Percentiles rank a stretch among this genome's conserved stretches.
Evolutionary conservation across 2,329 filamentous ascomycete genomes (phyloP).

Genomic region (Colletotrichum theobromicola): DNA sequence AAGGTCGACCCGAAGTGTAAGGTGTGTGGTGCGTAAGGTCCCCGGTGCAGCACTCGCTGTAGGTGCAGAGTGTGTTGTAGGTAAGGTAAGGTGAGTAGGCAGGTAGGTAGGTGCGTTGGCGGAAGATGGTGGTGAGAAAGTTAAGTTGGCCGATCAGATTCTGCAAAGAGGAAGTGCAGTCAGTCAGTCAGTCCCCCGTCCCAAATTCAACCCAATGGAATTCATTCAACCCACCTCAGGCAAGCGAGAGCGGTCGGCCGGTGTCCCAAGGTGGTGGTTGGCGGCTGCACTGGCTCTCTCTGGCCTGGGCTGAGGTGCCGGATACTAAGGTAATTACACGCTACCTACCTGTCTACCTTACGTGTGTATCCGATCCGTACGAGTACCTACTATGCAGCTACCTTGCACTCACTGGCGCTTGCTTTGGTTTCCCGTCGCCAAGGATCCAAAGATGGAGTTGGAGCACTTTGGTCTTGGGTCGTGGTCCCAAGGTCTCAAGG

Average conservation of each 20-base stretch:
- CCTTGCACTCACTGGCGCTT: neutral
- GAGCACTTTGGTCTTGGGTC: neutral
- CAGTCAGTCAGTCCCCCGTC: neutral
- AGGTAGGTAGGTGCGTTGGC: neutral
- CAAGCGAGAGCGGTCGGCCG: neutral
- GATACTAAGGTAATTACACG: too few species aligned
- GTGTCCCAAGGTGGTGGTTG: conserved; percentile 13
- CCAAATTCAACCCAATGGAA: conserved; percentile 1
- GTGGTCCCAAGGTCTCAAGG: neutral
- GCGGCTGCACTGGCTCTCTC: neutral
- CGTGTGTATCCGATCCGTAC: too few species aligned
- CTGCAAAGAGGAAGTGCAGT: conserved; percentile 11
- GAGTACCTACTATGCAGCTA: too few species aligned
- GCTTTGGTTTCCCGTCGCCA: conserved; percentile 5
- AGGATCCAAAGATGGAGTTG: conserved; percentile 19
- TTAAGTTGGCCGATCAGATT: conserved; percentile 11
- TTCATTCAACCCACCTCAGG: neutral
- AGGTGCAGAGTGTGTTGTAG: neutral
- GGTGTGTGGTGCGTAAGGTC: neutral
- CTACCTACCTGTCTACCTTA: neutral
- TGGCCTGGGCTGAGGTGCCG: neutral
- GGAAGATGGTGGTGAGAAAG: conserved; percentile 13
- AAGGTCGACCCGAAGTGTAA: neutral
- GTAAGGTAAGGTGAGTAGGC: neutral
- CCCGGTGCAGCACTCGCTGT: neutral